These are phyloP conservation scores for Plasmodium gallinaceum DNA, from an alignment of 169 alveolate species.

Conservation along the genomic window DNA sequence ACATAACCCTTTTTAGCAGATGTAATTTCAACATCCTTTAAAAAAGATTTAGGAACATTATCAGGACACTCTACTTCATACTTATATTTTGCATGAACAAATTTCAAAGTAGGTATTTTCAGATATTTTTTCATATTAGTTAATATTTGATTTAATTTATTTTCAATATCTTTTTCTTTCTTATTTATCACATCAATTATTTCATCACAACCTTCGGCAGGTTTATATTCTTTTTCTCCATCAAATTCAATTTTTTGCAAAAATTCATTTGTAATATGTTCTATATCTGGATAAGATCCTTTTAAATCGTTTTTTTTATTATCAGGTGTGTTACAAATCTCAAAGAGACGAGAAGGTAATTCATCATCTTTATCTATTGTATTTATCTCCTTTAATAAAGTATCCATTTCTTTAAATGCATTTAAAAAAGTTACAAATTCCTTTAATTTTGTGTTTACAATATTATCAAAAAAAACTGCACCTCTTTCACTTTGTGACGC, in stretches of 20 bases:
- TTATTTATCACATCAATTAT: constrained; percentile 60
- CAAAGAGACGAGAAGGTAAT: constrained; percentile 40
- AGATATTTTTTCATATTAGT: constrained; percentile 38
- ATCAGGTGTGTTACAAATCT: constrained; percentile 69
- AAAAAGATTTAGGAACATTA: constrained; percentile 81
- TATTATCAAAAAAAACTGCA: constrained; percentile 91
- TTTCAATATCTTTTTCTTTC: constrained; percentile 43
- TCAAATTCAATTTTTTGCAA: constrained; percentile 74
- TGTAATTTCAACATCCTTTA: constrained; percentile 91
- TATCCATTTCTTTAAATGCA: constrained; percentile 79
- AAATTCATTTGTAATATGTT: constrained; percentile 78
- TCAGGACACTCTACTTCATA: constrained; percentile 93
- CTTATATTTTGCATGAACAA: constrained; percentile 90
- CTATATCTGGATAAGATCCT: constrained; percentile 82
- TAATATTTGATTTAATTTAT: constrained; percentile 67
- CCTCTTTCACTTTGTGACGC: constrained; percentile 89
- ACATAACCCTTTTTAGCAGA: constrained; percentile 93
- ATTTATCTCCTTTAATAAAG: constrained; percentile 74
- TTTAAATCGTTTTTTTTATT: constrained; percentile 11
- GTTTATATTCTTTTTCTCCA: constrained; percentile 80
- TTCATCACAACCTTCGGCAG: constrained; percentile 80
- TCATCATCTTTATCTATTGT: constrained; percentile 51
- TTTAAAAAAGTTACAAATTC: constrained; percentile 85
- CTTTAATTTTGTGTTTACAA: constrained; percentile 80
- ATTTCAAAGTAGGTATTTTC: constrained; percentile 74